Conservation (phyloP, 2,329 filamentous ascomycete genomes). For the Karstenula rhodostoma region DNA sequence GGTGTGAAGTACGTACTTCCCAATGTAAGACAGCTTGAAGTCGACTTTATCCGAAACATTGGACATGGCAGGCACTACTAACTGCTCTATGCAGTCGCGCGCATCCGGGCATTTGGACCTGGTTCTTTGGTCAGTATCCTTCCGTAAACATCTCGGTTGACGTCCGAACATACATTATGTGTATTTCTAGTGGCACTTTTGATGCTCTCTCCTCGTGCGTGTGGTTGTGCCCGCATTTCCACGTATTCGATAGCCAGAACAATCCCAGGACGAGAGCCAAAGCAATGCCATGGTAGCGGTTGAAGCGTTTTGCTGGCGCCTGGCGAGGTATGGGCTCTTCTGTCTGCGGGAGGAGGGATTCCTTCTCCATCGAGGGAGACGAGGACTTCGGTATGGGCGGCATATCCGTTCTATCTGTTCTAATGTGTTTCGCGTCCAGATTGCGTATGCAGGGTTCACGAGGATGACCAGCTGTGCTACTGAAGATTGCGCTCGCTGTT, state of each 20-base stretch:
- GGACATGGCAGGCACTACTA: constrained; percentile 89
- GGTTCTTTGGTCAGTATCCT: too few species aligned
- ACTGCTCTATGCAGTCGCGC: constrained; percentile 77
- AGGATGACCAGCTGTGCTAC: not conserved
- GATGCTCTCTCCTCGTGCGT: constrained; percentile 53
- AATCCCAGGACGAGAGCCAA: constrained; percentile 38
- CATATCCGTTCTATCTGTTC: not conserved
- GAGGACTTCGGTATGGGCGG: constrained; percentile 9
- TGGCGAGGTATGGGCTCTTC: constrained; percentile 29
- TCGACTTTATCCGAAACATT: constrained; percentile 82
- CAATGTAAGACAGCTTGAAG: constrained; percentile 91
- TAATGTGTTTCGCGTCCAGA: not conserved
- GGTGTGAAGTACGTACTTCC: constrained; percentile 64
- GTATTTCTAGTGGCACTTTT: constrained; percentile 82
- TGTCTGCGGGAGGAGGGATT: constrained; percentile 37
- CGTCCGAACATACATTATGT: too few species aligned
- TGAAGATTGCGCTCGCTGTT: not conserved
- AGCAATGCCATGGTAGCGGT: constrained; percentile 36
- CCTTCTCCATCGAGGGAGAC: constrained; percentile 38
- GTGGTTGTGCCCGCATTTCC: constrained; percentile 39
- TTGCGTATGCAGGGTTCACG: not conserved
- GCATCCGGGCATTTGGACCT: constrained; percentile 93
- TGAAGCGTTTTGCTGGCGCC: constrained; percentile 27
- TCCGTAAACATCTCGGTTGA: too few species aligned
- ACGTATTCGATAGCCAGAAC: constrained; percentile 41